These are phyloP conservation scores for Solanum corneliomulleri DNA, from an alignment of 257 asterid genomes.

Conservation along the genomic window DNA sequence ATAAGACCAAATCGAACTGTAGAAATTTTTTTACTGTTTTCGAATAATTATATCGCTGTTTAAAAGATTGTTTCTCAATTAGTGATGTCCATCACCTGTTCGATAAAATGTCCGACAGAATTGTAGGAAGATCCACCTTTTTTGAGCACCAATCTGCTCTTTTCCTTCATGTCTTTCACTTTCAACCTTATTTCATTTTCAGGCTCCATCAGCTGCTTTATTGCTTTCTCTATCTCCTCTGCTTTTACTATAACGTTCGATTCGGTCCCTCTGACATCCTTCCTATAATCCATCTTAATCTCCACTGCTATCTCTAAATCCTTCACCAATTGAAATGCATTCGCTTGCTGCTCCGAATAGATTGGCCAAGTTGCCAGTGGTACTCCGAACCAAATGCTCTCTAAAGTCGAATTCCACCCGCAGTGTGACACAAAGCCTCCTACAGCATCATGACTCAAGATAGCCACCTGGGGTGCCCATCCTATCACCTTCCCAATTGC, in stretches of 20 bases:
- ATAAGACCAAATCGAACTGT: neutral
- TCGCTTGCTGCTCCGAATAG: constrained; percentile 21
- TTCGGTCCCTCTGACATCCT: neutral
- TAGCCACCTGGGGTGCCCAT: constrained; percentile 8
- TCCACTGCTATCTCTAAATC: constrained; percentile 16
- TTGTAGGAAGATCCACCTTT: constrained; percentile 5
- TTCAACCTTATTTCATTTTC: constrained; percentile 18
- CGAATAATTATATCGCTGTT: neutral
- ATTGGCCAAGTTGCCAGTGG: constrained; percentile 17
- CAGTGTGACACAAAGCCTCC: constrained; percentile 18
- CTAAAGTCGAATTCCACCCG: constrained; percentile 12
- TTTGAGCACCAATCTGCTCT: neutral
- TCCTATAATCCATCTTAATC: constrained; percentile 14
- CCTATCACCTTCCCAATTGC: constrained; percentile 3
- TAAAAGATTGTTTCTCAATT: neutral
- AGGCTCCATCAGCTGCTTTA: constrained; percentile 7
- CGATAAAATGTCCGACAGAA: neutral
- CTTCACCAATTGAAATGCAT: constrained; percentile 15
- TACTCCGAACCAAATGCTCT: constrained; percentile 14
- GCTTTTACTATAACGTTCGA: neutral
- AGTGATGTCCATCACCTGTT: neutral
- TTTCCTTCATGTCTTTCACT: neutral
- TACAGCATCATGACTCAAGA: neutral
- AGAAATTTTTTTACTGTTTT: neutral
- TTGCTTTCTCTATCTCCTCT: constrained; percentile 2